Evolutionary conservation across 352 stramenopile genomes (phyloP), one percentile per base, ranked within the genome.

Genomic region (Phytophthora pistaciae): DNA sequence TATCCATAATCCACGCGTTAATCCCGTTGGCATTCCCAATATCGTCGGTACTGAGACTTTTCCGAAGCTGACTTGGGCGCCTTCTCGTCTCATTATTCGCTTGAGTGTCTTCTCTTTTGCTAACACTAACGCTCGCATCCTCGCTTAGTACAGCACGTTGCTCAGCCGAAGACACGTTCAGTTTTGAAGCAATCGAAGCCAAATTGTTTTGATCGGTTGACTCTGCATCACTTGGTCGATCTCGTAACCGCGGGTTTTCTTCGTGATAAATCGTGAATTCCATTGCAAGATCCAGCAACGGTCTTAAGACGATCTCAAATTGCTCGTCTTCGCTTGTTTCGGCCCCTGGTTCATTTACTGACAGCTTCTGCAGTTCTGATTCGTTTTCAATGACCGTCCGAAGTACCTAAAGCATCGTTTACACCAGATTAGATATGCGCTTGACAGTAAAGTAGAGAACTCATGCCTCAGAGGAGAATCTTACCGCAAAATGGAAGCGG

Each of bases 401-500:
- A 13, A 96, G 70, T 3, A 94, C 5, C 88, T 92, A 60, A 31
- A 65, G 40, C 54, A 49, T 18, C n/a, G 56, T 21, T 20, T 23
- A 61, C 57, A 40, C 18, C 36, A 42, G 36, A 42, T 42, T 42
- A 42, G 36, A 21, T 49, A 21, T 8, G 14, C 5, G 40, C 14
- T 49, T 18, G 38, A 20, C 40, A 23, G 18, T 16, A 10, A 18
- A 44, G 21, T n/a, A 20, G 36, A 49, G 14, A n/a, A 49, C 16
- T 14, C 29, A 46, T 18, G 46, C 38, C 4, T 3, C 18, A 8
- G 2, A 53, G 5, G n/a, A 5, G 18, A 62, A 44, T 52, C 64
- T 52, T 60, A 96, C 89, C 66, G 82, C 72, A 68, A 94, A 96
- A 58, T 96, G 86, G 14, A 96, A 80, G 13, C 88, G 88, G 67